Percentiles rank a stretch among this genome's conserved stretches.
phyloP scores from a whole-genome alignment of 1,284 basidiomycete genomes.

The Filobasidium uniguttulatum region DNA sequence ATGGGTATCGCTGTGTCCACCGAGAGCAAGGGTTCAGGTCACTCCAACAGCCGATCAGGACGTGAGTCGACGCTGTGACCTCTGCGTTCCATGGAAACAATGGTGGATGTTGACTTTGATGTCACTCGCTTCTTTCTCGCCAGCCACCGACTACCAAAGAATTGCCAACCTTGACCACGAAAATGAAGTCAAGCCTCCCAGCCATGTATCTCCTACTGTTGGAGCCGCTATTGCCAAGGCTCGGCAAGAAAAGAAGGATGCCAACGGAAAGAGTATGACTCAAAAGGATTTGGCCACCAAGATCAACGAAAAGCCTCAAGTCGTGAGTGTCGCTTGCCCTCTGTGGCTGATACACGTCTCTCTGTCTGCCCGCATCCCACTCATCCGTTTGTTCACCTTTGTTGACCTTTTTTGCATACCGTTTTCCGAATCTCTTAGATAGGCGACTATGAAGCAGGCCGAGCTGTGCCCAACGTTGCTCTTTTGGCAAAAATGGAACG shows the following conservation, averaged over 20 bases:
- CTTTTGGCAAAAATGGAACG: conserved; percentile 88
- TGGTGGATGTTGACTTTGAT: neutral
- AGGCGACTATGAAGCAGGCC: conserved; percentile 71
- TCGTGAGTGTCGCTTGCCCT: conserved; percentile 22
- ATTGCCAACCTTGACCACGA: conserved; percentile 89
- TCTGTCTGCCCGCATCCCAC: neutral
- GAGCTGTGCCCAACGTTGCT: conserved; percentile 78
- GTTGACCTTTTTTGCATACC: neutral
- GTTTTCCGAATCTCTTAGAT: conserved; percentile 19
- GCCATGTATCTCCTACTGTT: conserved; percentile 51
- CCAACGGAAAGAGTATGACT: conserved; percentile 41
- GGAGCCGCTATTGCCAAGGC: conserved; percentile 67
- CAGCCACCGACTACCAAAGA: conserved; percentile 62
- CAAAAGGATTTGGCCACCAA: conserved; percentile 85
- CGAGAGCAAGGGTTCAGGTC: conserved; percentile 14
- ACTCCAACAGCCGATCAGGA: neutral
- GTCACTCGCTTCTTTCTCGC: neutral
- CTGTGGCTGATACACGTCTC: neutral
- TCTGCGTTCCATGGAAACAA: neutral
- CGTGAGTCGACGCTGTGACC: conserved; percentile 1
- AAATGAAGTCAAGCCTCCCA: conserved; percentile 89
- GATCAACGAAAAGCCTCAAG: conserved; percentile 37
- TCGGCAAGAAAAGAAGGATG: conserved; percentile 46
- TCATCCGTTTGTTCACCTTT: neutral
- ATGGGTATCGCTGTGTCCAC: conserved; percentile 18